Conservation (phyloP, 1,139 yeast species). For the Candida neerlandica region DNA sequence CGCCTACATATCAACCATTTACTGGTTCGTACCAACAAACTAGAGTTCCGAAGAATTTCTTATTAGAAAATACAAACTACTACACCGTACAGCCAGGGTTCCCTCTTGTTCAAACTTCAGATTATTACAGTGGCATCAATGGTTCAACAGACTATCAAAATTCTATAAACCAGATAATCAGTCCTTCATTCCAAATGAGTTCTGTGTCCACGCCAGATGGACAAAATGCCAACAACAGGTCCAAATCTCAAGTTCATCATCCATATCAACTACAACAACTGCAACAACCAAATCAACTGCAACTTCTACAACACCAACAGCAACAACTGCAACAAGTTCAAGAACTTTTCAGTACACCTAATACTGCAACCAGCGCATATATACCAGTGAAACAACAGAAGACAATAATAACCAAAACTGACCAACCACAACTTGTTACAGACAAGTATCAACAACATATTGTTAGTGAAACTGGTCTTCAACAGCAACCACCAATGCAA, state of each 20-base stretch:
- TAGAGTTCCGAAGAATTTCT: slow-evolving; percentile 15
- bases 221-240: slow-evolving; percentile 7
- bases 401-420: background rate
- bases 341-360: slow-evolving; percentile 1
- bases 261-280: slow-evolving; percentile 9
- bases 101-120: slow-evolving; percentile 12
- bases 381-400: slow-evolving; percentile 6
- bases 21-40: slow-evolving; percentile 9
- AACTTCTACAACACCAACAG: slow-evolving; percentile 4
- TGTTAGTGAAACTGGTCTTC: background rate
- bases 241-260: slow-evolving; percentile 10
- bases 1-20: slow-evolving; percentile 9
- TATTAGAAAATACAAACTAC: slow-evolving; percentile 17
- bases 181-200: slow-evolving; percentile 15
- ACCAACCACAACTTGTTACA: background rate
- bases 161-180: slow-evolving; percentile 9
- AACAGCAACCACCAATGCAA: slow-evolving; percentile 10
- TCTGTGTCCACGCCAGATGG: slow-evolving; percentile 12
- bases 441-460: slow-evolving; percentile 5
- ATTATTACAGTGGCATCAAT: slow-evolving; percentile 13
- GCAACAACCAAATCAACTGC: slow-evolving; percentile 5
- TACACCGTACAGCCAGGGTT: slow-evolving; percentile 18
- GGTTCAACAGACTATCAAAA: slow-evolving; percentile 10
- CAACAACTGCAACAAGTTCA: slow-evolving; percentile 6
- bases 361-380: background rate